Evolutionary conservation across 345 rosid genomes (phyloP).

Genomic region (Populus ilicifolia): DNA sequence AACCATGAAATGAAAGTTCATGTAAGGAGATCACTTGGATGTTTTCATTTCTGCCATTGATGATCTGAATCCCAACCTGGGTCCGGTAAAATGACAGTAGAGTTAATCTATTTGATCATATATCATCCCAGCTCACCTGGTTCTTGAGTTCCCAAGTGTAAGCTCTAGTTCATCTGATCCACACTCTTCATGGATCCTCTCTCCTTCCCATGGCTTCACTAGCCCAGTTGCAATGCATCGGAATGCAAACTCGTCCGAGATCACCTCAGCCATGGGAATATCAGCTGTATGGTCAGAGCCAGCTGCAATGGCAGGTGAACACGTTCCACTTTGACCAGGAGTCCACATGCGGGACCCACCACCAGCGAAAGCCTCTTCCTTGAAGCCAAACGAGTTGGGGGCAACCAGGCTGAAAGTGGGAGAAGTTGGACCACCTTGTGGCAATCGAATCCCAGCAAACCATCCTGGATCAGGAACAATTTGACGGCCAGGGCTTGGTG

Average conservation of each 20-base stretch:
- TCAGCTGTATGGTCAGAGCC: slow-evolving; percentile 73
- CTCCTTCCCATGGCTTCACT: slow-evolving; percentile 99
- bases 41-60: background rate
- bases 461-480: slow-evolving; percentile 76
- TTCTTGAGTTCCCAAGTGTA: slow-evolving; percentile 87
- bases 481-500: slow-evolving; percentile 85
- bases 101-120: background rate
- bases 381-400: slow-evolving; percentile 65
- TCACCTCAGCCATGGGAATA: slow-evolving; percentile 70
- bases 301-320: slow-evolving; percentile 78
- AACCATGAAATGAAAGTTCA: background rate
- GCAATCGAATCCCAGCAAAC: slow-evolving; percentile 70
- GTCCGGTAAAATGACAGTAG: background rate
- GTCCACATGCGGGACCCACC: slow-evolving; percentile 87
- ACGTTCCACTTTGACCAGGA: slow-evolving; percentile 94
- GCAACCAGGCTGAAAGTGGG: slow-evolving; percentile 90
- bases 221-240: slow-evolving; percentile 61
- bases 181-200: slow-evolving; percentile 88
- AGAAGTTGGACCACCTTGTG: slow-evolving; percentile 77
- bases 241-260: slow-evolving; percentile 86
- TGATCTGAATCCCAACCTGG: background rate
- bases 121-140: slow-evolving; percentile 42
- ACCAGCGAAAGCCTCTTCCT: slow-evolving; percentile 54
- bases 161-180: slow-evolving; percentile 95
- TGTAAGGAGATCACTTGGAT: background rate